These are phyloP conservation scores for Pistacia atlantica DNA, from an alignment of 345 rosid genomes.

Conservation along the genomic window DNA sequence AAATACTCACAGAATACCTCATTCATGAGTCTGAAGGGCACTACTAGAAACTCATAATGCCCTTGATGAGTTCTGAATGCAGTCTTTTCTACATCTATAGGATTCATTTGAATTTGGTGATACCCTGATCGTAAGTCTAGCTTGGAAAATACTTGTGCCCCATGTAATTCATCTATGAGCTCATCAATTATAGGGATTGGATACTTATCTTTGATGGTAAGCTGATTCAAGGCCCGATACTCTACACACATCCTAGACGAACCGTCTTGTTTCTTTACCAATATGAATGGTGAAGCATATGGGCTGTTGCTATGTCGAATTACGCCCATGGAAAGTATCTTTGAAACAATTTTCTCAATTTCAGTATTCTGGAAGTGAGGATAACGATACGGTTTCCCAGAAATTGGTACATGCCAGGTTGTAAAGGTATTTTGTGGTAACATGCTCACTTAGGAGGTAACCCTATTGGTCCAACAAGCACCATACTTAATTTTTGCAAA, in stretches of 20 bases:
- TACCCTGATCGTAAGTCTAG: too few relatives aligned
- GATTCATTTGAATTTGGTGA: too few relatives aligned
- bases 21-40: too few relatives aligned
- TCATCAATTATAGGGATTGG: too few relatives aligned
- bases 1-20: too few relatives aligned
- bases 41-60: too few relatives aligned
- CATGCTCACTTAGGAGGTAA: not conserved
- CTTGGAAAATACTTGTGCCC: not conserved
- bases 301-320: not conserved
- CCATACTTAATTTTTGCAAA: not conserved
- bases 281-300: not conserved
- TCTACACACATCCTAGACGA: not conserved
- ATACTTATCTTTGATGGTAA: not conserved
- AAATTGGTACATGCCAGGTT: not conserved
- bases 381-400: not conserved
- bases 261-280: too few relatives aligned
- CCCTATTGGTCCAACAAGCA: not conserved
- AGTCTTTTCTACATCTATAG: too few relatives aligned
- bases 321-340: not conserved
- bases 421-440: not conserved
- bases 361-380: too few relatives aligned
- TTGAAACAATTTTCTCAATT: not conserved
- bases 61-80: too few relatives aligned
- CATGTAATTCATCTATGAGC: not conserved
- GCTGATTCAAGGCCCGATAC: not conserved